A percentile compares a stretch with the other conserved stretches of the same genome.
These are phyloP conservation scores for Agaricus sinodeliciosus DNA, from an alignment of 768 basidiomycete genomes.

Conservation along the genomic window DNA sequence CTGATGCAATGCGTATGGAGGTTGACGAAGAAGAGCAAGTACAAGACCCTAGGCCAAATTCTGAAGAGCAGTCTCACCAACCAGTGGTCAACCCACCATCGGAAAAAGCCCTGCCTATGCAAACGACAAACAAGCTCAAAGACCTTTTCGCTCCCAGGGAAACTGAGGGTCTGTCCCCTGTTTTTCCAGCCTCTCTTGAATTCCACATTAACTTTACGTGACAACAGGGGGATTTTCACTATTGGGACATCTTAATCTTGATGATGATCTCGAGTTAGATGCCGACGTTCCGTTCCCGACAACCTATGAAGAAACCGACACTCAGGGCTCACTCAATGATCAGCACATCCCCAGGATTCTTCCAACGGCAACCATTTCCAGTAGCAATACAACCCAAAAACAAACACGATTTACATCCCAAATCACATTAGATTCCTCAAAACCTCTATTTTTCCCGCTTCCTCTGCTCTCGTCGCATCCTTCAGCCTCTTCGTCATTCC, in stretches of 20 bases:
- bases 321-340: not conserved
- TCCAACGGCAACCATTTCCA: slow-evolving; percentile 5
- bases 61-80: not conserved
- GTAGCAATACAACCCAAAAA: slow-evolving; percentile 11
- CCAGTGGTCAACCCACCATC: not conserved
- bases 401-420: slow-evolving; percentile 11
- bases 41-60: not conserved
- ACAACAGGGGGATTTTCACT: slow-evolving; percentile 62
- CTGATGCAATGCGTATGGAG: not conserved
- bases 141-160: slow-evolving; percentile 69
- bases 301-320: slow-evolving; percentile 3
- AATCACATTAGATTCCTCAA: slow-evolving; percentile 43
- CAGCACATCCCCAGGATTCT: slow-evolving; percentile 10
- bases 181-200: not conserved
- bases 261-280: slow-evolving; percentile 66
- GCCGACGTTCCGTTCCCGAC: slow-evolving; percentile 37
- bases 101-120: not conserved
- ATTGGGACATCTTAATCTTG: slow-evolving; percentile 68
- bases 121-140: slow-evolving; percentile 40
- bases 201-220: not conserved
- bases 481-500: not conserved
- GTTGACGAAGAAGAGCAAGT: slow-evolving; percentile 6
- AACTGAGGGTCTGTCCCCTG: slow-evolving; percentile 46
- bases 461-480: not conserved
- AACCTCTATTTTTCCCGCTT: slow-evolving; percentile 61